These are phyloP conservation scores for Neckera pumila DNA, from an alignment of 225 moss, liverwort and hornwort genomes.

Conservation along the genomic window DNA sequence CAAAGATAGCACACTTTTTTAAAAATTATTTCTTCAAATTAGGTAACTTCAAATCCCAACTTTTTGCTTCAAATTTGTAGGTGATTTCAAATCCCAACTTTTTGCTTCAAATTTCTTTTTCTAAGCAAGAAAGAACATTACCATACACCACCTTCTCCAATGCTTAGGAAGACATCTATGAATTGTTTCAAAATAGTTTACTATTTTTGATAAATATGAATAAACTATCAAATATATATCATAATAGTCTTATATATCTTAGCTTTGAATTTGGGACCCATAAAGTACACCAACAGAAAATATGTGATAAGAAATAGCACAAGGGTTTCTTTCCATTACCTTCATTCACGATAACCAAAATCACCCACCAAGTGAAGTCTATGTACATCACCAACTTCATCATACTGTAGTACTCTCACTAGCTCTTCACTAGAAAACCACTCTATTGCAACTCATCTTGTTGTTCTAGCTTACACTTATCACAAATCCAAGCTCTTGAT, in stretches of 20 bases:
- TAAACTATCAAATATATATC: background rate
- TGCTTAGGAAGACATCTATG: too few relatives aligned
- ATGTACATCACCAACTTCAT: background rate
- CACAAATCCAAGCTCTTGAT: background rate
- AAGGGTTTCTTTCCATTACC: background rate
- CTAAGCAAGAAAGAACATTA: background rate
- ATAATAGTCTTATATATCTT: background rate
- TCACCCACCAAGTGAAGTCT: fast-evolving
- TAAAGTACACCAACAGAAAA: fast-evolving
- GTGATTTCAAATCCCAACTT: background rate
- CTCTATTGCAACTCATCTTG: background rate
- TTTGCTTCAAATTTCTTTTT: background rate
- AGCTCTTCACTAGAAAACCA: background rate
- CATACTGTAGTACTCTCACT: background rate
- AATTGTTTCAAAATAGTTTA: background rate
- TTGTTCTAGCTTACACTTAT: background rate
- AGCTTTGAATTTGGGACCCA: background rate
- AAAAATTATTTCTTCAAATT: too few relatives aligned
- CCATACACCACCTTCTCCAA: fast-evolving
- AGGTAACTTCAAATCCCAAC: background rate
- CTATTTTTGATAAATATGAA: background rate
- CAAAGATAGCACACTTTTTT: too few relatives aligned
- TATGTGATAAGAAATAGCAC: background rate
- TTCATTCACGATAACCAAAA: background rate
- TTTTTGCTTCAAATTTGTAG: background rate